These are phyloP conservation scores for Arthrocladium fulminans DNA, from an alignment of 2,329 filamentous ascomycete species.

Conservation along the genomic window DNA sequence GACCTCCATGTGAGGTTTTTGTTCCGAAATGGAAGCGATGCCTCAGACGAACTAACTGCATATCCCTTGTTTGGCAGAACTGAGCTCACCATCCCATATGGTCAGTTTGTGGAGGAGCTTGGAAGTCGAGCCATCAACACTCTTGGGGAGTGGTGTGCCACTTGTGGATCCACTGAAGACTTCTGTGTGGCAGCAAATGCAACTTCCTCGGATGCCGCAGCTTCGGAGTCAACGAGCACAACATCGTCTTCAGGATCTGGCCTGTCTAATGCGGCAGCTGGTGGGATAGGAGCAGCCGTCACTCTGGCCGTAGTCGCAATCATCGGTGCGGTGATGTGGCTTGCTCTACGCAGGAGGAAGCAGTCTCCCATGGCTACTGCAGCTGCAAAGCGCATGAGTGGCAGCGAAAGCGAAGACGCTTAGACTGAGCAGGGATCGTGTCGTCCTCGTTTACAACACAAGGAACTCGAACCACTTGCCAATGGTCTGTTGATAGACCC, in stretches of 20 bases:
- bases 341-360: constrained; percentile 1
- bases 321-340: constrained; percentile 4
- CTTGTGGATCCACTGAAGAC: constrained; percentile 34
- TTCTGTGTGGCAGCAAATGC: constrained; percentile 35
- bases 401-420: constrained; percentile 1
- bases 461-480: no score
- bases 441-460: no score
- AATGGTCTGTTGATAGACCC: no score
- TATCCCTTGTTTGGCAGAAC: constrained; percentile 6
- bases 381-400: neutral
- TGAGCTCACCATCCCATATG: constrained; percentile 5
- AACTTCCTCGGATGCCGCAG: constrained; percentile 54
- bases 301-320: constrained; percentile 9
- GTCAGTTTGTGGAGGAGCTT: constrained; percentile 1
- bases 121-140: neutral
- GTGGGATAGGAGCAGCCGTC: constrained; percentile 10
- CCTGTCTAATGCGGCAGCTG: constrained; percentile 11
- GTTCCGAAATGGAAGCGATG: constrained; percentile 7
- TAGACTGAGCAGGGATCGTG: no score
- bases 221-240: neutral
- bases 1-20: constrained; percentile 31
- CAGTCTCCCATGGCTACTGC: neutral
- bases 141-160: constrained; percentile 5
- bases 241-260: neutral
- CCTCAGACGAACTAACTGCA: neutral